Evolutionary conservation across 495 filamentous ascomycete species (phyloP).

Genomic region (Hyaloscypha finlandica): DNA sequence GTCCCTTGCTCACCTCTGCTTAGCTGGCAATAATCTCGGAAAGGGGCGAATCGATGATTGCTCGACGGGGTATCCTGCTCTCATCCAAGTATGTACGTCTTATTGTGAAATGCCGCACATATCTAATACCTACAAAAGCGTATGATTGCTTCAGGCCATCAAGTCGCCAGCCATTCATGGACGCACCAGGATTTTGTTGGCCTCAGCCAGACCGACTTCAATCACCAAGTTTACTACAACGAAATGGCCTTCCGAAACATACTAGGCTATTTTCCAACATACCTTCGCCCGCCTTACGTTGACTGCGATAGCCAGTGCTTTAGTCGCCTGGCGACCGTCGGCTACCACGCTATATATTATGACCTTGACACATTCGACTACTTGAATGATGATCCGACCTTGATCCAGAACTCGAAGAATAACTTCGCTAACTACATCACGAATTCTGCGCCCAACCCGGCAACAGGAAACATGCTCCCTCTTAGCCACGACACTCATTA

Average conservation of each 20-base stretch:
- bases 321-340: conserved; percentile 62
- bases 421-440: conserved; percentile 50
- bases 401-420: conserved; percentile 72
- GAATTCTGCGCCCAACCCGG: conserved; percentile 46
- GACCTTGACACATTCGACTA: conserved; percentile 83
- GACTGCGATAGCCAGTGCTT: conserved; percentile 58
- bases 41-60: conserved; percentile 24
- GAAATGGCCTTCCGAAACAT: conserved; percentile 72
- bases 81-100: neutral
- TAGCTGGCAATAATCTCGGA: conserved; percentile 36
- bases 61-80: conserved; percentile 9
- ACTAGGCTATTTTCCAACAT: conserved; percentile 69
- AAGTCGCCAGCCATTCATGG: conserved; percentile 55
- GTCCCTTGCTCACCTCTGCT: too few species aligned
- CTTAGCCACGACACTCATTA: conserved; percentile 66
- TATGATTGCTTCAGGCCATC: conserved; percentile 52
- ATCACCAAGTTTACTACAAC: conserved; percentile 63
- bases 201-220: conserved; percentile 47
- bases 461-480: conserved; percentile 43
- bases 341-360: conserved; percentile 73
- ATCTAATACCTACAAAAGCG: conserved; percentile 31
- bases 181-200: conserved; percentile 63
- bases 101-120: too few species aligned
- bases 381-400: conserved; percentile 55
- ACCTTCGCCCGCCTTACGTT: conserved; percentile 74